Percentiles rank a stretch among this genome's conserved stretches.
phyloP scores from a whole-genome alignment of 2,329 filamentous ascomycete species.

The Curvularia lunata region DNA sequence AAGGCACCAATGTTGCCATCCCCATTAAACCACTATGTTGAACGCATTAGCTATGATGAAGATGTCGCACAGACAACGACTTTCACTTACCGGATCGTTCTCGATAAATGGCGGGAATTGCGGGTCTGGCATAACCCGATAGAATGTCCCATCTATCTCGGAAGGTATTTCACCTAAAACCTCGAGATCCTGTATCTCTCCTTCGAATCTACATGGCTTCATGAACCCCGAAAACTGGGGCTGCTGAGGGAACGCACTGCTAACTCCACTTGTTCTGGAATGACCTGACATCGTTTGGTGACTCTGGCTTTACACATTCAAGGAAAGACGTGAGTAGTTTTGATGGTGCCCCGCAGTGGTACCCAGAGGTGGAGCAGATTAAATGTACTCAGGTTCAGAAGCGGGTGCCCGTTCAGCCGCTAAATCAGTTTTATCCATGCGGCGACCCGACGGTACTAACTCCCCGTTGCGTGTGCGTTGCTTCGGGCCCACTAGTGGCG shows the following conservation, averaged over 20 bases:
- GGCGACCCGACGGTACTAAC: neutral
- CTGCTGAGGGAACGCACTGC: neutral
- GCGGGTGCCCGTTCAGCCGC: neutral
- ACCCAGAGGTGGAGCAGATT: neutral
- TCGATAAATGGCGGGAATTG: conserved; percentile 24
- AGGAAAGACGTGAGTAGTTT: neutral
- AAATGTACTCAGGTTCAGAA: neutral
- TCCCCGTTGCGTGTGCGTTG: neutral
- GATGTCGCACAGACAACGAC: neutral
- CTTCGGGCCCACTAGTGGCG: neutral
- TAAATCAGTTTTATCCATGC: neutral
- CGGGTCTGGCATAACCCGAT: conserved; percentile 33
- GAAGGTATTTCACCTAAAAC: conserved; percentile 16
- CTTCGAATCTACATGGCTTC: conserved; percentile 19
- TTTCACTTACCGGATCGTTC: conserved; percentile 23
- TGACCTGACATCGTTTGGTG: neutral
- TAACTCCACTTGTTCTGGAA: neutral
- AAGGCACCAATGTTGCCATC: conserved; percentile 44
- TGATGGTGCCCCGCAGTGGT: neutral
- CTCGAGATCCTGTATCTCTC: conserved; percentile 16
- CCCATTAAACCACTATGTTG: conserved; percentile 25
- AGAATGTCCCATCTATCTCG: conserved; percentile 22
- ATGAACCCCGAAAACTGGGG: conserved; percentile 1
- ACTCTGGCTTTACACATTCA: neutral
- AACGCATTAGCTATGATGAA: neutral